A percentile compares a stretch with the other conserved stretches of the same genome.
Conservation (phyloP, 2,329 filamentous ascomycete genomes). For the Biscogniauxia sp. region DNA sequence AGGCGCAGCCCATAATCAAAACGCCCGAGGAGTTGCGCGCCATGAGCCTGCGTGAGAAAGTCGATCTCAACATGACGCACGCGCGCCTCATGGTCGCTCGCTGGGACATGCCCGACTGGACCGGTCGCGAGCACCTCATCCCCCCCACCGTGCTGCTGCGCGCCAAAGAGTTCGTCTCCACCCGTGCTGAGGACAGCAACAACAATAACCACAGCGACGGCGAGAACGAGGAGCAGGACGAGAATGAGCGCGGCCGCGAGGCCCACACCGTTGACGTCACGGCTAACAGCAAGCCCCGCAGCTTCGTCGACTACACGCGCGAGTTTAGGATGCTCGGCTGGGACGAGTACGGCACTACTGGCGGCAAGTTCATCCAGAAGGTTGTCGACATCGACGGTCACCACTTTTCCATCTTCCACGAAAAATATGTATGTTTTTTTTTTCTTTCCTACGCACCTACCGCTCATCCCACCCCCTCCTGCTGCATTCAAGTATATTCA, state of each 20-base stretch:
- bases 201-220: background rate
- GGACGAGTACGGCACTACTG: slow-evolving; percentile 39
- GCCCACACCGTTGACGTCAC: background rate
- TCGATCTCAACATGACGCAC: slow-evolving; percentile 33
- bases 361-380: slow-evolving; percentile 41
- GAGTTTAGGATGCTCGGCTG: slow-evolving; percentile 46
- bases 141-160: slow-evolving; percentile 47
- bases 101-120: slow-evolving; percentile 29
- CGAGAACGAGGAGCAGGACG: background rate
- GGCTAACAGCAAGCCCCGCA: slow-evolving; percentile 14
- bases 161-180: slow-evolving; percentile 38
- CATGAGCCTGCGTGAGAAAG: slow-evolving; percentile 32
- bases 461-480: background rate
- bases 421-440: slow-evolving; percentile 25
- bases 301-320: slow-evolving; percentile 44
- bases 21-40: slow-evolving; percentile 26
- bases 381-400: slow-evolving; percentile 50
- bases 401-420: slow-evolving; percentile 43
- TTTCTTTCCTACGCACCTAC: background rate
- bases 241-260: too few relatives aligned
- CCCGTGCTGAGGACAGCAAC: background rate
- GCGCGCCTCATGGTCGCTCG: slow-evolving; percentile 29
- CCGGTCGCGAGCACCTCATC: slow-evolving; percentile 17
- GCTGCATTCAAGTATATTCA: too few relatives aligned
- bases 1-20: slow-evolving; percentile 29